Base-by-base conservation (phyloP, 1,284 basidiomycete species). In the Gastroboletus turbinatus region DNA sequence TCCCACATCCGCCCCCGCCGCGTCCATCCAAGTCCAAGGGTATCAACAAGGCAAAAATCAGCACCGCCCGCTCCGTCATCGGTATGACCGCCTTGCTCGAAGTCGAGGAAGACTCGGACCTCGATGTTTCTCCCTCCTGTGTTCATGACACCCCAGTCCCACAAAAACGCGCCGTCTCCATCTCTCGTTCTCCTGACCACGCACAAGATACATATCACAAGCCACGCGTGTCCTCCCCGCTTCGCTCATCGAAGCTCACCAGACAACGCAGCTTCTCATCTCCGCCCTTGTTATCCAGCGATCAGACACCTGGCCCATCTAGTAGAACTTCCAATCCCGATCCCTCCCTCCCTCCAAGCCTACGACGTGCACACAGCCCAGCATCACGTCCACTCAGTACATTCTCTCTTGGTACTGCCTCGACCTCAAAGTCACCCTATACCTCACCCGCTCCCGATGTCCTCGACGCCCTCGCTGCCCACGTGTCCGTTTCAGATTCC, bases 31-130 rank as follows among this genome's bases (percentile, higher is more conserved):
- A 69, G 48, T 55, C 60, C 27, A 70, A 72, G 56, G 55, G 56
- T 4, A 61, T 66, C 35, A 43, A 39, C 45, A 73, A 70, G 49
- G 57, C 63, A 52, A 73, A 70, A 29, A 59, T 63, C 23, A 73
- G 73, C 19, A 70, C 77, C 10, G 68, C 67, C 1, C 76, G 76
- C 53, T 75, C 79, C 44, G 79, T 82, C 73, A 72, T 76, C 61
- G 80, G 75, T 50, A 84, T 84, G 82, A 67, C 78, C n/a, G 77
- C 78, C 16, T 63, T 84, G 2, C 68, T 84, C 19, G 83, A 84
- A 61, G 81, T 82, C 57, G 82, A 84, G 43, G 82, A 84, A 55
- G 74, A 80, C 32, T 51, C 62, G n/a, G 68, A 70, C 42, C 48
- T 61, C 21, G 70, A 71, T 10, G 23, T 17, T n/a, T 19, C 58